Evolutionary conservation across 495 filamentous ascomycete species (phyloP).

Genomic region (Lasiosphaeria miniovina): DNA sequence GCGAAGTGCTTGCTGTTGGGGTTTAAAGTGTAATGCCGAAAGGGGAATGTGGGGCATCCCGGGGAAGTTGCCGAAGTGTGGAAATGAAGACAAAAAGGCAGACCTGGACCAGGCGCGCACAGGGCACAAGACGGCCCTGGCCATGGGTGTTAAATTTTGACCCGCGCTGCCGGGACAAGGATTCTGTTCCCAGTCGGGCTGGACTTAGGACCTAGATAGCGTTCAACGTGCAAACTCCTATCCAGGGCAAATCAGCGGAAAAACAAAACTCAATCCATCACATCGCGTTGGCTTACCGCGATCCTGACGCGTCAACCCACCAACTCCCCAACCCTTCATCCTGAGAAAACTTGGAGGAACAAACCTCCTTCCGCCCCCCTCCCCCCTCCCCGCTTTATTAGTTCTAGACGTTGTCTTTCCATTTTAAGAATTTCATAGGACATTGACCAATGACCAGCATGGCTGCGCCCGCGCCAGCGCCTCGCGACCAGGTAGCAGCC

Average conservation of each 20-base stretch:
- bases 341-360: background rate
- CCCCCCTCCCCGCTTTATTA: too few relatives aligned
- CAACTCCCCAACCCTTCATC: background rate
- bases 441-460: background rate
- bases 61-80: too few relatives aligned
- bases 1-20: too few relatives aligned
- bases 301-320: background rate
- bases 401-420: too few relatives aligned
- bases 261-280: background rate
- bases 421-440: too few relatives aligned
- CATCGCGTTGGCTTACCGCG: background rate
- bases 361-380: too few relatives aligned
- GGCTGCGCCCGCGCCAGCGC: too few relatives aligned
- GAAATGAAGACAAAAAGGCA: background rate
- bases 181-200: background rate
- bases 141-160: background rate
- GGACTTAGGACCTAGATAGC: too few relatives aligned
- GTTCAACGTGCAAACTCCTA: background rate
- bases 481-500: background rate
- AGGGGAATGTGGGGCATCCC: too few relatives aligned
- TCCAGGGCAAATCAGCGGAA: background rate
- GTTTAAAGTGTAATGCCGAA: too few relatives aligned
- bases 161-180: background rate
- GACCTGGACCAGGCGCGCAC: background rate
- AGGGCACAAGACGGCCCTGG: background rate